Conservation (phyloP, 805 yeast genomes). For the Helenozyma rhizophorensis region DNA sequence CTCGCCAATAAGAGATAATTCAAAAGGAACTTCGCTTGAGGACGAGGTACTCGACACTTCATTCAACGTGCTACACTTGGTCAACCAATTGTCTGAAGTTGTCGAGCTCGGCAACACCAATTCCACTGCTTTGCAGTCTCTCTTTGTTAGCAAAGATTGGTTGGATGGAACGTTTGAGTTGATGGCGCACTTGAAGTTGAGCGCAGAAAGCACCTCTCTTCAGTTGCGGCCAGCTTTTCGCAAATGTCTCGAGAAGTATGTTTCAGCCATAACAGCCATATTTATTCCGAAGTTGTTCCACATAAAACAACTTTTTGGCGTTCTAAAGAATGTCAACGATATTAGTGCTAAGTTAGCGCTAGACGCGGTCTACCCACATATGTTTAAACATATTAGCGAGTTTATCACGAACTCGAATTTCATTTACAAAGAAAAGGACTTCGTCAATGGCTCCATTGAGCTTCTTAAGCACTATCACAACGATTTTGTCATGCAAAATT, state of each 20-base stretch:
- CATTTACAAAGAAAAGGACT: slow-evolving; percentile 31
- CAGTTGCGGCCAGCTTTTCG: slow-evolving; percentile 15
- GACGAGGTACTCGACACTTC: slow-evolving; percentile 20
- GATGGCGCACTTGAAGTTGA: slow-evolving; percentile 28
- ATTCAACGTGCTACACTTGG: slow-evolving; percentile 31
- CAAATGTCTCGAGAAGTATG: slow-evolving; percentile 23
- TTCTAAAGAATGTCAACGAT: slow-evolving; percentile 26
- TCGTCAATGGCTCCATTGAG: slow-evolving; percentile 22
- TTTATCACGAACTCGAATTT: slow-evolving; percentile 30
- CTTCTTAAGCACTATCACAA: slow-evolving; percentile 23
- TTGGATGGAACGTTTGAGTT: slow-evolving; percentile 37
- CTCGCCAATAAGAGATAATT: slow-evolving; percentile 20
- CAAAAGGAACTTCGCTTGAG: slow-evolving; percentile 1
- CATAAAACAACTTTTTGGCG: slow-evolving; percentile 18
- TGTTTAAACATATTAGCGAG: slow-evolving; percentile 33
- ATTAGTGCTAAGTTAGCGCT: slow-evolving; percentile 31
- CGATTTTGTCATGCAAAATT: slow-evolving; percentile 29
- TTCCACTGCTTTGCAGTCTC: slow-evolving; percentile 16
- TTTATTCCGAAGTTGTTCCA: slow-evolving; percentile 29
- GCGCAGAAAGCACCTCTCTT: slow-evolving; percentile 11
- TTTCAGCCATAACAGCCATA: slow-evolving; percentile 29
- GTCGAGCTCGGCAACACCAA: slow-evolving; percentile 27
- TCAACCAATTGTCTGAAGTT: slow-evolving; percentile 29
- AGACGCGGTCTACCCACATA: slow-evolving; percentile 31
- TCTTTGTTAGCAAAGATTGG: slow-evolving; percentile 29